Conservation (phyloP, 2,329 filamentous ascomycete species). For the Fusarium keratoplasticum region DNA sequence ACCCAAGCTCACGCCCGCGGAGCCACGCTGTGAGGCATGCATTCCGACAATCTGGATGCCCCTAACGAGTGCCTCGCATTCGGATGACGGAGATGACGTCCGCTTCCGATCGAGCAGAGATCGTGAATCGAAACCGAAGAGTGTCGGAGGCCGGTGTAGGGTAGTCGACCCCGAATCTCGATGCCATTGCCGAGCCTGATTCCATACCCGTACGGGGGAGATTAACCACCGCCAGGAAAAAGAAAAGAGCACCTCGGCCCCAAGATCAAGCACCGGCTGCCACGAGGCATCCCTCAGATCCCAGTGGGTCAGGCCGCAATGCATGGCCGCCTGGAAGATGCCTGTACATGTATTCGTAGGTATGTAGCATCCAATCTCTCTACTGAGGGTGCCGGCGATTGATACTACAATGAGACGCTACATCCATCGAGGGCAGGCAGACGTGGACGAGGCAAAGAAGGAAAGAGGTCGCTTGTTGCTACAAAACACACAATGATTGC, state of each 20-base stretch:
- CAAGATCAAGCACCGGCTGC: neutral
- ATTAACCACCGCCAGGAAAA: slow-evolving; percentile 14
- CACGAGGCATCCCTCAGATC: slow-evolving; percentile 14
- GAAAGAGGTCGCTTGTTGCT: neutral
- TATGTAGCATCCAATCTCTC: neutral
- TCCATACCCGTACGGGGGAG: neutral
- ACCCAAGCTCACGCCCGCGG: neutral
- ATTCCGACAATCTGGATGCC: slow-evolving; percentile 25
- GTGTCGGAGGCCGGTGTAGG: neutral
- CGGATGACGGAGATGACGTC: neutral
- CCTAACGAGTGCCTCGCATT: slow-evolving; percentile 3
- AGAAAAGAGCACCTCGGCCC: neutral
- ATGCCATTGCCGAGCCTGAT: neutral
- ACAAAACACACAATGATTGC: slow-evolving; percentile 5
- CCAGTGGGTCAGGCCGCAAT: slow-evolving; percentile 28
- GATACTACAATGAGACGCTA: neutral
- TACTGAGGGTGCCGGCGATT: neutral
- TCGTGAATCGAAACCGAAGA: neutral
- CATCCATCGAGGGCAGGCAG: neutral
- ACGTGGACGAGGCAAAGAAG: neutral
- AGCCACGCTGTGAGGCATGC: neutral
- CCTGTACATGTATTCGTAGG: neutral
- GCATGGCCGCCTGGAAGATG: slow-evolving; percentile 14
- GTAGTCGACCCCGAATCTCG: neutral
- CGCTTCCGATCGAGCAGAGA: neutral